Percentiles rank a stretch among this genome's conserved stretches.
Conservation (phyloP, 2,329 filamentous ascomycete genomes). For the Corniculantispora saksenae region DNA sequence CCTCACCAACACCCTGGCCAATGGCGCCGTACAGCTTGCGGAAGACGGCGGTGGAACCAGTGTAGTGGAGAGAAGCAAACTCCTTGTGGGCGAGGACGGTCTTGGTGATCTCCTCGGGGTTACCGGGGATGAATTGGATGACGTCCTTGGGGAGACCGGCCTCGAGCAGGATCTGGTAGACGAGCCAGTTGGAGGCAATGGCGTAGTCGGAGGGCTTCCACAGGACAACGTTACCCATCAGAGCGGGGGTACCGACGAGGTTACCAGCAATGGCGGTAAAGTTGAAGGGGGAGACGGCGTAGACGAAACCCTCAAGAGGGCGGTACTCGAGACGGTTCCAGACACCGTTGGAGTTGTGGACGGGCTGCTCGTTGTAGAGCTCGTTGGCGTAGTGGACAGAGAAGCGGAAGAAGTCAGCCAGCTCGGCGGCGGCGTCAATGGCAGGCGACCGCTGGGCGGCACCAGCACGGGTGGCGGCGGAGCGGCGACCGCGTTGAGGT, state of each 20-base stretch:
- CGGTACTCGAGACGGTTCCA: slow-evolving; percentile 93
- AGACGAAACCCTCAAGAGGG: slow-evolving; percentile 91
- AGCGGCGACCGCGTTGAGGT: too few species aligned
- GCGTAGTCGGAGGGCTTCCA: slow-evolving; percentile 96
- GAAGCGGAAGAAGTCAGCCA: slow-evolving; percentile 91
- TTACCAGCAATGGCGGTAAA: slow-evolving; percentile 95
- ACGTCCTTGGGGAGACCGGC: slow-evolving; percentile 87
- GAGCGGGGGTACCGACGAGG: slow-evolving; percentile 76
- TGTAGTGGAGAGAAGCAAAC: slow-evolving; percentile 93
- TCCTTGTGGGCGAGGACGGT: slow-evolving; percentile 73
- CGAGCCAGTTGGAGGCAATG: slow-evolving; percentile 86
- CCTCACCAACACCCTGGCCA: slow-evolving; percentile 75
- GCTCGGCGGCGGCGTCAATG: slow-evolving; percentile 90
- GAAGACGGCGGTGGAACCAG: slow-evolving; percentile 90
- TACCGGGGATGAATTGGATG: slow-evolving; percentile 90
- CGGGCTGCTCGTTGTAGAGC: slow-evolving; percentile 83
- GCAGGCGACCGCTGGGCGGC: too few species aligned
- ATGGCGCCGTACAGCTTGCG: slow-evolving; percentile 85
- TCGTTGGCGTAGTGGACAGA: slow-evolving; percentile 94
- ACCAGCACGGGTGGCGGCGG: too few species aligned
- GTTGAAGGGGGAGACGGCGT: slow-evolving; percentile 93
- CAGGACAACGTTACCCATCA: slow-evolving; percentile 91
- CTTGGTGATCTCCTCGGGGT: slow-evolving; percentile 81
- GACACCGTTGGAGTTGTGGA: slow-evolving; percentile 77
- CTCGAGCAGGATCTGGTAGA: slow-evolving; percentile 88